Base-by-base conservation (phyloP, 768 basidiomycete genomes). In the Lentinula boryana region DNA sequence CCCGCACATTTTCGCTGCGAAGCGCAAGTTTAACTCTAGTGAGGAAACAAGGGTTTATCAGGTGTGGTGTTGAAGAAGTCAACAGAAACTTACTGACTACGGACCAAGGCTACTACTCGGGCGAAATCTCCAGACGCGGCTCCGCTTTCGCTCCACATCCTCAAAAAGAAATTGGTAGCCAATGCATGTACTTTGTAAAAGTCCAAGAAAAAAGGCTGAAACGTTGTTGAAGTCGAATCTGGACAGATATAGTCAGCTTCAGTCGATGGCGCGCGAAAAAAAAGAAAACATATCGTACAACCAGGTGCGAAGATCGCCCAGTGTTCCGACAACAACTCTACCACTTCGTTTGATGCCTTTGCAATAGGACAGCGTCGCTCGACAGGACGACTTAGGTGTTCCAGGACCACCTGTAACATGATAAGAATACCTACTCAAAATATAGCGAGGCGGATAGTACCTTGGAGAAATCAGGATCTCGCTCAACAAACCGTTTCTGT, bases 101-200 rank as follows among this genome's bases (percentile, higher is more conserved):
- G 84, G 38, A 88, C 87, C 18, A 95, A 76, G 5, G 86, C 88
- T 36, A 83, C 82, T 9, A 96, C 85, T 9, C 95, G 86, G 38
- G 81, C 78, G 64, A 94, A 93, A 72, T 96, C 94, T 18, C 78
- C 85, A 12, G 71, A 68, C 3, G 88, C 85, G 1, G 94, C 89
- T 12, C 88, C 87, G 67, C 89, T 91, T 70, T 96, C 94, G 65
- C 80, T 83, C 93, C 92, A 96, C 85, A 96, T 93, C 36, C 91
- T 83, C n/a, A 93, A 75, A 74, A 95, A 95, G 76, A 95, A 95
- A 50, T 84, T 83, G 3, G 87, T 85, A 5, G 89, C 89, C n/a
- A 94, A 75, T 9, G 81, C 76, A 71, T 97, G 94, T 4, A 93
- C 87, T 63, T 81, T 86, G 68, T 83, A 80, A 68, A 95, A 91